Evolutionary conservation across 2,329 filamentous ascomycete genomes (phyloP).

Genomic region (Aspergillus hiratsukae): DNA sequence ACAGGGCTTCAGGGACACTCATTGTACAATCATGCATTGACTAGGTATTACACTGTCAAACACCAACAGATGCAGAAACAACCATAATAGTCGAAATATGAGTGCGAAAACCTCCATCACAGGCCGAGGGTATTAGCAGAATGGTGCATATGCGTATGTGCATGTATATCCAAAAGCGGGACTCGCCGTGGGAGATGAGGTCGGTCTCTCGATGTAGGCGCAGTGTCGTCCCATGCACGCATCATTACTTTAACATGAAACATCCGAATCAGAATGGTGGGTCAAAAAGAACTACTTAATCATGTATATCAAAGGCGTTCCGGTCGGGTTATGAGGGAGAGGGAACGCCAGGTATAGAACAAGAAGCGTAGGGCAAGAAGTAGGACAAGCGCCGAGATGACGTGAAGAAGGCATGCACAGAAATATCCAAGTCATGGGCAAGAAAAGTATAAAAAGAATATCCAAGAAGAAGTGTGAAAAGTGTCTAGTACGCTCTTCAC

Average conservation of each 20-base stretch:
- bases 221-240: neutral
- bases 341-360: conserved; percentile 15
- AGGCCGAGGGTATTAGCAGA: neutral
- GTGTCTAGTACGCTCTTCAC: conserved; percentile 25
- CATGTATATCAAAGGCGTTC: neutral
- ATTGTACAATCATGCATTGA: neutral
- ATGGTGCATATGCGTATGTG: neutral
- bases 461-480: conserved; percentile 1
- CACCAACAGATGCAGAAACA: neutral
- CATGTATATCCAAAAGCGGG: neutral
- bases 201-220: neutral
- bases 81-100: neutral
- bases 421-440: conserved; percentile 2
- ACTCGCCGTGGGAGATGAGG: neutral
- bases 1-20: neutral
- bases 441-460: conserved; percentile 4
- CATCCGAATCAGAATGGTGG: neutral
- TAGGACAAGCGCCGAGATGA: conserved; percentile 7
- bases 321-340: neutral
- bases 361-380: conserved; percentile 9
- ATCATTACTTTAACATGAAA: neutral
- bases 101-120: neutral
- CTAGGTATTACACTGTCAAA: neutral
- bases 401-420: conserved; percentile 7
- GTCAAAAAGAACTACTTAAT: conserved; percentile 1